Evolutionary conservation across 129 eudicot species (phyloP).

Genomic region (Arctium minus): DNA sequence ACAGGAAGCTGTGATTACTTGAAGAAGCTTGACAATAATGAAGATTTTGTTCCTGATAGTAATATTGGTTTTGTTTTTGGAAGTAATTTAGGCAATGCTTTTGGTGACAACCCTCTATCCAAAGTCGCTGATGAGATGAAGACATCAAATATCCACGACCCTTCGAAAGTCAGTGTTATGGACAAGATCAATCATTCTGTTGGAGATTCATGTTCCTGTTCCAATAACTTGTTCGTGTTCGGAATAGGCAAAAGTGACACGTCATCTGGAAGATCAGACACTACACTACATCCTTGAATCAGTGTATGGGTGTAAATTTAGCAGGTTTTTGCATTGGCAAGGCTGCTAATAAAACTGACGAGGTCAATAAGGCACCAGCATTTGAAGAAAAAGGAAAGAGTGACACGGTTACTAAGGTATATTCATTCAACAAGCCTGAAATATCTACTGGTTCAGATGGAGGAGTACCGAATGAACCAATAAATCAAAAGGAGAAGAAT

Average conservation of each 20-base stretch:
- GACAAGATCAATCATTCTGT: slow-evolving; percentile 12
- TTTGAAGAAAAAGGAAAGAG: slow-evolving; percentile 29
- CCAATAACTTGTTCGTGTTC: slow-evolving; percentile 34
- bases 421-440: slow-evolving; percentile 7
- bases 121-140: slow-evolving; percentile 46
- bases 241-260: slow-evolving; percentile 26
- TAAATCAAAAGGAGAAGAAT: slow-evolving; percentile 18
- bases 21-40: slow-evolving; percentile 13
- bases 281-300: background rate
- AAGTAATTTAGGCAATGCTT: slow-evolving; percentile 23
- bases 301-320: background rate
- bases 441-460: background rate
- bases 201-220: slow-evolving; percentile 8
- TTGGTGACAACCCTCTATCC: slow-evolving; percentile 13
- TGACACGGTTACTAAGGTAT: background rate
- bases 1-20: slow-evolving; percentile 17
- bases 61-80: slow-evolving; percentile 20
- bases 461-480: slow-evolving; percentile 3
- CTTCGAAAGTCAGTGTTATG: slow-evolving; percentile 14
- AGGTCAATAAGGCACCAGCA: slow-evolving; percentile 21
- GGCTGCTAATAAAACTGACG: slow-evolving; percentile 13
- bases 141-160: slow-evolving; percentile 38
- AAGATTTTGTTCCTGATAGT: slow-evolving; percentile 14
- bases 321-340: background rate
- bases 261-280: slow-evolving; percentile 19